Evolutionary conservation across 1,139 yeast genomes (phyloP).

Genomic region (Diutina catenulata): DNA sequence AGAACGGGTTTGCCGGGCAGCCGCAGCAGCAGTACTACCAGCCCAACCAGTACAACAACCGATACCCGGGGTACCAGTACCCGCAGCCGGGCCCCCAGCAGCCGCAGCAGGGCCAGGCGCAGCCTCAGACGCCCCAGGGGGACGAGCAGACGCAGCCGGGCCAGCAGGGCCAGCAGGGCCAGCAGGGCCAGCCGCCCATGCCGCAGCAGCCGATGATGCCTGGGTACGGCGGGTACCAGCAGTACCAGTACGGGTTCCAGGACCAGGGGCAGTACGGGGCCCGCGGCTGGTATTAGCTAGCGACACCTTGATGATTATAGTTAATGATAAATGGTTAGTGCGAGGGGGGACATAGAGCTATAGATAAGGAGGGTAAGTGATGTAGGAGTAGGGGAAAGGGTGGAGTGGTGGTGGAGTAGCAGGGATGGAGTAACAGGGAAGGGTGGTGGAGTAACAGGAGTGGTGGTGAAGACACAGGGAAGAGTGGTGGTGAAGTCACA

Average conservation of each 20-base stretch:
- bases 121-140: neutral
- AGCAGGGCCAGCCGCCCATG: constrained; percentile 9
- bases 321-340: too few relatives aligned
- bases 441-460: too few relatives aligned
- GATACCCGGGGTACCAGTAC: neutral
- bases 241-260: constrained; percentile 36
- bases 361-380: too few relatives aligned
- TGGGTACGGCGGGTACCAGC: constrained; percentile 36
- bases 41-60: neutral
- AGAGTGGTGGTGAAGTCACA: too few relatives aligned
- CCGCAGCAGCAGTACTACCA: too few relatives aligned
- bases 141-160: constrained; percentile 6
- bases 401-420: too few relatives aligned
- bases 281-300: constrained; percentile 13
- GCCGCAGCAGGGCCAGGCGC: constrained; percentile 2
- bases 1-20: neutral
- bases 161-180: constrained; percentile 10
- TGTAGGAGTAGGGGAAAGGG: too few relatives aligned
- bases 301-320: too few relatives aligned
- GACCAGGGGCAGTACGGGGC: constrained; percentile 26
- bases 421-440: too few relatives aligned
- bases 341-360: too few relatives aligned
- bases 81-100: neutral
- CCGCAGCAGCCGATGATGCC: constrained; percentile 18
- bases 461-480: too few relatives aligned